A percentile compares a stretch with the other conserved stretches of the same genome.
These are phyloP conservation scores for Cudoniella acicularis DNA, from an alignment of 495 filamentous ascomycete species.

Conservation along the genomic window DNA sequence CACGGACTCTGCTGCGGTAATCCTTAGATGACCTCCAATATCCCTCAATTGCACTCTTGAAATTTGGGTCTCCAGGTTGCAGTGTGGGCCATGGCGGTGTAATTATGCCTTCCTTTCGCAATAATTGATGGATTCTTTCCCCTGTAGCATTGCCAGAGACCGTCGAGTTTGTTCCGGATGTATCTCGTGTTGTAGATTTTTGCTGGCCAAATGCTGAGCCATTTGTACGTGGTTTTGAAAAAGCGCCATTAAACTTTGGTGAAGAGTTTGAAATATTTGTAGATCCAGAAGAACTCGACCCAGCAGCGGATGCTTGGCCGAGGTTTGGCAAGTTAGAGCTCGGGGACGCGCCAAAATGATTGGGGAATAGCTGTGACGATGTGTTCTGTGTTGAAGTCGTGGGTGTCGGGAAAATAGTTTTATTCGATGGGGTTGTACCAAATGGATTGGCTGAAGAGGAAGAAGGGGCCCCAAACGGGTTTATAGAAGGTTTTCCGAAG, in stretches of 20 bases:
- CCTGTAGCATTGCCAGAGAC: background rate
- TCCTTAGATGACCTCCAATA: constrained; percentile 51
- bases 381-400: no score
- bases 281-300: background rate
- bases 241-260: background rate
- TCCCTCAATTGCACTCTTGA: constrained; percentile 38
- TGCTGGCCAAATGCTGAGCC: background rate
- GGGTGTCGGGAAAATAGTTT: no score
- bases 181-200: background rate
- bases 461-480: constrained; percentile 10
- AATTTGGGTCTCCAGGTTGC: constrained; percentile 32
- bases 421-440: background rate
- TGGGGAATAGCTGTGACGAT: no score
- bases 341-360: background rate
- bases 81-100: constrained; percentile 39
- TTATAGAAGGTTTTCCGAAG: constrained; percentile 5
- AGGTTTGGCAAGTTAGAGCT: background rate
- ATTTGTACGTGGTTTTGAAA: background rate
- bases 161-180: background rate
- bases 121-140: constrained; percentile 11
- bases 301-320: background rate
- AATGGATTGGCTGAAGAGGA: constrained; percentile 1
- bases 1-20: constrained; percentile 64
- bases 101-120: constrained; percentile 10
- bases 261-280: background rate